Conservation (phyloP, 306 rosid genomes). For the Fragaria iinumae region DNA sequence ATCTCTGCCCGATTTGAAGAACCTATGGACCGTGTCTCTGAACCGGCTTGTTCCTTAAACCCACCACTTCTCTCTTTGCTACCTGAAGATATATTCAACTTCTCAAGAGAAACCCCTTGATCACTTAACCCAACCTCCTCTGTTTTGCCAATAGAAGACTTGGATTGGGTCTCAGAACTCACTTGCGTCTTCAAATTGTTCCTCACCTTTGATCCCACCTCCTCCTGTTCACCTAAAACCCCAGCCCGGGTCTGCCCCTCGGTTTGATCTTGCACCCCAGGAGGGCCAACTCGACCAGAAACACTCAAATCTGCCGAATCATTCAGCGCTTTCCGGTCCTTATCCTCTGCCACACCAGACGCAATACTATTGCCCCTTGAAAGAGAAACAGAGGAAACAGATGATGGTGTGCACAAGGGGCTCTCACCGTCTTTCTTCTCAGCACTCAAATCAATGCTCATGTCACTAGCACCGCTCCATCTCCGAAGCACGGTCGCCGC, state of each 20-base stretch:
- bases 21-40: constrained; percentile 31
- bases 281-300: constrained; percentile 27
- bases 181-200: constrained; percentile 42
- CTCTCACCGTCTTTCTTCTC: constrained; percentile 71
- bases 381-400: constrained; percentile 41
- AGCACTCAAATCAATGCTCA: constrained; percentile 82
- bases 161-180: constrained; percentile 29
- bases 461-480: constrained; percentile 95
- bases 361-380: constrained; percentile 25
- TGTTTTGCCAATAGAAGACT: constrained; percentile 27
- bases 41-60: constrained; percentile 28
- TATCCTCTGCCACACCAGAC: constrained; percentile 35
- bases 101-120: constrained; percentile 44
- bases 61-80: constrained; percentile 33
- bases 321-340: constrained; percentile 33
- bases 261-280: constrained; percentile 33
- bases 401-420: constrained; percentile 62
- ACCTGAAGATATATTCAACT: constrained; percentile 5
- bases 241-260: constrained; percentile 21
- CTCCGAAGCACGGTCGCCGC: constrained; percentile 55
- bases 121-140: constrained; percentile 42
- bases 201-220: constrained; percentile 25
- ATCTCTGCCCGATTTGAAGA: constrained; percentile 32
- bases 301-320: constrained; percentile 23
- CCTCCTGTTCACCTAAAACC: constrained; percentile 33